Evolutionary conservation across 768 basidiomycete genomes (phyloP).

Genomic region (Russula abietina): DNA sequence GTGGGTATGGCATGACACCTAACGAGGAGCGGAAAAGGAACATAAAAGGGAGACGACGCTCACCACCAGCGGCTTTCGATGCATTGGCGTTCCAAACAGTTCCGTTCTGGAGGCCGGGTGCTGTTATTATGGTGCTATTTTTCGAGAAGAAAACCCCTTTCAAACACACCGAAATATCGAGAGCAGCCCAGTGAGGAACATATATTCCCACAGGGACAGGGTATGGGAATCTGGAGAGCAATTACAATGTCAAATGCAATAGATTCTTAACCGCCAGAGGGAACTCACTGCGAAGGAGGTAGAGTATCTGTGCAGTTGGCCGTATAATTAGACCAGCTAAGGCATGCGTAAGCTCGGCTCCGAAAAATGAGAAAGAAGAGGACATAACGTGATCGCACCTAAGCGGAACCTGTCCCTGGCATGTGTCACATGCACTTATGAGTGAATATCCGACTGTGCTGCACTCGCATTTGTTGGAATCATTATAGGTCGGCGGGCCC

Average conservation of each 20-base stretch:
- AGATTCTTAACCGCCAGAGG: no score
- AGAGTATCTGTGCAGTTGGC: not conserved
- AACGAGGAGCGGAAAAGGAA: not conserved
- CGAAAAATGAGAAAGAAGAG: no score
- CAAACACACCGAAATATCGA: conserved; percentile 2
- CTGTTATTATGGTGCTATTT: not conserved
- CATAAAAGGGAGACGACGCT: not conserved
- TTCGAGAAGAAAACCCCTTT: not conserved
- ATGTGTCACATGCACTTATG: not conserved
- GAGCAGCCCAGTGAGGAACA: conserved; percentile 5
- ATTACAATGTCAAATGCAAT: not conserved
- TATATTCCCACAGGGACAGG: conserved; percentile 6
- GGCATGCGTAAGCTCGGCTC: not conserved
- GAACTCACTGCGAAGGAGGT: conserved; percentile 5
- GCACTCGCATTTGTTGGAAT: not conserved
- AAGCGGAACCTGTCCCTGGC: not conserved
- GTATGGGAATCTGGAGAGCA: not conserved
- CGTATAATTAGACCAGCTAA: conserved; percentile 2
- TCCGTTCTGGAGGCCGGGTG: not conserved
- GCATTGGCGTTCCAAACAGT: not conserved
- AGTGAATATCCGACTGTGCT: conserved; percentile 5
- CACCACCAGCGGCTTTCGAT: not conserved
- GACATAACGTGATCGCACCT: not conserved
- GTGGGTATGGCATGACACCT: no score
- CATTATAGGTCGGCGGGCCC: not conserved